These are phyloP conservation scores for Apiospora phragmitis DNA, from an alignment of 2,329 filamentous ascomycete species.

Conservation along the genomic window DNA sequence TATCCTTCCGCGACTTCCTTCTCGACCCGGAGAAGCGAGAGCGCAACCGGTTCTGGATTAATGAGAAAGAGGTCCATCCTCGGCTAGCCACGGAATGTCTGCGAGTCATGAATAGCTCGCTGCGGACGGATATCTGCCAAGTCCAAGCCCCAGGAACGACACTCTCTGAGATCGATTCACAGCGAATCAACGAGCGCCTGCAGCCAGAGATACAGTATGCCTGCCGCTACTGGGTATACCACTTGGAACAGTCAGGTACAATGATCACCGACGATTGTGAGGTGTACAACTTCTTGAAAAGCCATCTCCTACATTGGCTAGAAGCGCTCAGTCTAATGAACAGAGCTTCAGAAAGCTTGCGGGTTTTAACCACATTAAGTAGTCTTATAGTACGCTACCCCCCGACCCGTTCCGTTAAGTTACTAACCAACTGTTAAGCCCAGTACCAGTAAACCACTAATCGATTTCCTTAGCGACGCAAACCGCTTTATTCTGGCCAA, in stretches of 20 bases:
- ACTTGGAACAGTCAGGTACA: not conserved
- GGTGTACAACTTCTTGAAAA: not conserved
- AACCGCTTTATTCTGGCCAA: constrained; percentile 26
- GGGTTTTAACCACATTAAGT: constrained; percentile 16
- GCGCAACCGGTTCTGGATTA: not conserved
- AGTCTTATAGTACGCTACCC: constrained; percentile 12
- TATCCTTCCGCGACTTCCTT: not conserved
- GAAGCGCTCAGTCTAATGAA: constrained; percentile 26
- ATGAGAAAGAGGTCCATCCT: not conserved
- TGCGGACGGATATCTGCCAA: not conserved
- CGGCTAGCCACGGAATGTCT: not conserved
- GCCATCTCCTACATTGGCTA: not conserved
- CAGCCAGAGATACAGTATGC: not conserved
- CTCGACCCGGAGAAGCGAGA: not conserved
- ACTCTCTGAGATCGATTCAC: not conserved
- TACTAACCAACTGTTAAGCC: constrained; percentile 13
- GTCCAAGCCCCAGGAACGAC: not conserved
- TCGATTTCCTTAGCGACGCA: constrained; percentile 25
- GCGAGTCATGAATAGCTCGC: not conserved
- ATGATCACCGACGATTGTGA: not conserved
- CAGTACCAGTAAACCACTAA: constrained; percentile 8
- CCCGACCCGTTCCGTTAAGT: not conserved
- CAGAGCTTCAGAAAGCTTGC: constrained; percentile 20
- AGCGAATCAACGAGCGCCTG: not conserved
- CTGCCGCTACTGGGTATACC: not conserved